Base-by-base conservation (phyloP, 2,329 filamentous ascomycete species). In the Drechmeria coniospora region DNA sequence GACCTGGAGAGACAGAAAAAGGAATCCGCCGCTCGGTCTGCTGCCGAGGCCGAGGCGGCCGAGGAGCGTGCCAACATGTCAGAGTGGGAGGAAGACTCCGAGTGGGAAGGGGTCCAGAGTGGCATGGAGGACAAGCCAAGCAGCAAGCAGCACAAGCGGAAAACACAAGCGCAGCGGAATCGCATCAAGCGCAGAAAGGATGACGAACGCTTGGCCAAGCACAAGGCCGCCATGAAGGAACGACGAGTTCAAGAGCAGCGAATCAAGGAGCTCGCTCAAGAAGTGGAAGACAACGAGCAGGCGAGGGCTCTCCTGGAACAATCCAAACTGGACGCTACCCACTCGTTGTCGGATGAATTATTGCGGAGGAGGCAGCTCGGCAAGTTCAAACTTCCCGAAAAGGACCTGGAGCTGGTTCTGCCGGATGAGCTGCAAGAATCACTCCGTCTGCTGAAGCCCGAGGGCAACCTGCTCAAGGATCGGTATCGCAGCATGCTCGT, bases 391-490 rank as follows among this genome's bases (percentile, higher is more conserved):
- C 55, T 90, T 24, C 84, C 82, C 0, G 76, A 90, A 47, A 79
- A 80, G 50, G 63, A 81, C 36, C 59, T 95, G 43, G 74, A 94
- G 53, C 51, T 94, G 42, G 65, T 94, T 35, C 53, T 94, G 35
- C 68, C 83, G 22, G 74, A 95, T 55, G 72, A 98, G 59, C 54
- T 90, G 45, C 66, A 93, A 53, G 71, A 93, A 46, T 76, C 83
- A 27, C 56, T 94, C 45, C 56, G 90, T 46, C 54, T 84, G 46
- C 56, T 93, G 38, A 92, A 87, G 54, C 90, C 90, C 0, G 90
- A 98, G 53, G 90, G 90, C n/a, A 95, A 94, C 48, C 59, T 94
- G 21, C 63, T 98, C 41, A 83, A 83, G 40, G 90, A 98, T 46
- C 69, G 90, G 27, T 95, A 93, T 61, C 67, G 90, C 36, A 95